These are phyloP conservation scores for Citrullus amarus DNA, from an alignment of 306 rosid species.

Conservation along the genomic window DNA sequence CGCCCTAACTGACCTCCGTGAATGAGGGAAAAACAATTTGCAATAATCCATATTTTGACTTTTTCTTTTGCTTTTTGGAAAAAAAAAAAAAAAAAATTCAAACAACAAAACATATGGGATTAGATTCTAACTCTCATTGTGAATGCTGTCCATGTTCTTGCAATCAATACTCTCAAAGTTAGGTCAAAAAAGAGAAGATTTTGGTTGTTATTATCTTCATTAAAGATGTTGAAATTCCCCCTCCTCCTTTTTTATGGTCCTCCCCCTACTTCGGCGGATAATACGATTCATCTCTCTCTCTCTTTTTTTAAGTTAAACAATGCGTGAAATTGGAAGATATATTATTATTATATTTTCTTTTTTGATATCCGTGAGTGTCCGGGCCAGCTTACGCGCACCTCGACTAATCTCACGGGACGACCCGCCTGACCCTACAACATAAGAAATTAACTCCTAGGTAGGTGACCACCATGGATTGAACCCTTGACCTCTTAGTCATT, in stretches of 20 bases:
- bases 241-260: not conserved
- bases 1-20: not conserved
- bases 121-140: not conserved
- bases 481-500: too few relatives aligned
- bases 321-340: too few relatives aligned
- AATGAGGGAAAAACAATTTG: not conserved
- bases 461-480: too few relatives aligned
- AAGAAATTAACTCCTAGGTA: too few relatives aligned
- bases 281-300: not conserved
- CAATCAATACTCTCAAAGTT: not conserved
- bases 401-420: too few relatives aligned
- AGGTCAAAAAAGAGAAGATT: not conserved
- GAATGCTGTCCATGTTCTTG: not conserved
- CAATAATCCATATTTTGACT: slow-evolving; percentile 2
- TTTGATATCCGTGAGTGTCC: too few relatives aligned
- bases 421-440: too few relatives aligned
- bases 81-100: not conserved
- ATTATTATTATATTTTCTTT: too few relatives aligned
- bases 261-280: not conserved
- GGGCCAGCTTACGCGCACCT: too few relatives aligned
- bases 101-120: not conserved
- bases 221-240: not conserved
- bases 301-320: not conserved
- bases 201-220: not conserved
- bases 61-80: not conserved